Evolutionary conservation across 371 early-diverging fungal species (phyloP).

Genomic region (Amoeboradix gromovi): DNA sequence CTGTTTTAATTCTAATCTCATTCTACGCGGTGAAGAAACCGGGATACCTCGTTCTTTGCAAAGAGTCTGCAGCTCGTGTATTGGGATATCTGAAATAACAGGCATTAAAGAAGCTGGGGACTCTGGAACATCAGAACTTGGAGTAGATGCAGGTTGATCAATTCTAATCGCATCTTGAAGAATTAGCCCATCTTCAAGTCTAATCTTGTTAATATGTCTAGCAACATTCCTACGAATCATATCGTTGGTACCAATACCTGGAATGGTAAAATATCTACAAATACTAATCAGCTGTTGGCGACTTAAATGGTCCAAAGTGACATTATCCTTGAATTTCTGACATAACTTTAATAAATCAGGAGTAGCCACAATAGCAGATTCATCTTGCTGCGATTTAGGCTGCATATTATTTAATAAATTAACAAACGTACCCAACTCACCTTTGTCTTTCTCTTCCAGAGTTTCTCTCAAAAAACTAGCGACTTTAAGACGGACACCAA

Average conservation of each 20-base stretch:
- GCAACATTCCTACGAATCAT: slow-evolving; percentile 66
- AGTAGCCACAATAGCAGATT: slow-evolving; percentile 22
- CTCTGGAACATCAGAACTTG: slow-evolving; percentile 1
- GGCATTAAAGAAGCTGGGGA: slow-evolving; percentile 40
- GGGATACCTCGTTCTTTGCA: slow-evolving; percentile 73
- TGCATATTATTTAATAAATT: background rate
- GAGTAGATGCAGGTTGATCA: background rate
- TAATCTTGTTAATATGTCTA: slow-evolving; percentile 46
- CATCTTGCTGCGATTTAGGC: background rate
- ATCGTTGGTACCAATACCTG: slow-evolving; percentile 77
- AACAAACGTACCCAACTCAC: background rate
- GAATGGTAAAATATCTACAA: slow-evolving; percentile 70
- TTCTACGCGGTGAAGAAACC: slow-evolving; percentile 46
- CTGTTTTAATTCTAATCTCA: slow-evolving; percentile 56
- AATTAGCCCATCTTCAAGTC: slow-evolving; percentile 37
- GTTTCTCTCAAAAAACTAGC: slow-evolving; percentile 77
- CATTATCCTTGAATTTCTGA: slow-evolving; percentile 55
- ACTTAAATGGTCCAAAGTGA: slow-evolving; percentile 66
- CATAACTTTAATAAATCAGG: slow-evolving; percentile 53
- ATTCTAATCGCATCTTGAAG: slow-evolving; percentile 9
- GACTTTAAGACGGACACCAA: slow-evolving; percentile 69
- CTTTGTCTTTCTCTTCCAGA: slow-evolving; percentile 32
- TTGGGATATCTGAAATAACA: slow-evolving; percentile 56
- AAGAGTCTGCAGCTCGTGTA: slow-evolving; percentile 54
- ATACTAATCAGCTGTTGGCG: slow-evolving; percentile 76